Evolutionary conservation across 106 monocot species (phyloP).

Genomic region (Dioscorea alata): DNA sequence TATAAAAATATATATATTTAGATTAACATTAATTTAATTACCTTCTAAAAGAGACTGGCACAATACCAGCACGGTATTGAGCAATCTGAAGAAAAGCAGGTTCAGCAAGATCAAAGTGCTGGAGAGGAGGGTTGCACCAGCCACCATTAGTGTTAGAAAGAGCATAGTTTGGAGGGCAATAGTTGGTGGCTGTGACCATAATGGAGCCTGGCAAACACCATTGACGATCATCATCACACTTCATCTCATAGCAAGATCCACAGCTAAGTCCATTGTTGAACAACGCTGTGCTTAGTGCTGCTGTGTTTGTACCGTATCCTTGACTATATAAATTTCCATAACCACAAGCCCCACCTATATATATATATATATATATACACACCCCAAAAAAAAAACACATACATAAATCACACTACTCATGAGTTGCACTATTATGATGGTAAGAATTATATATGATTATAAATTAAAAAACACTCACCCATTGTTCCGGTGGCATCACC

Average conservation of each 20-base stretch:
- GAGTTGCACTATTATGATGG: too few species aligned
- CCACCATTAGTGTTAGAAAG: not conserved
- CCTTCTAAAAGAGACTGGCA: not conserved
- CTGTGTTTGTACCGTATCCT: conserved; percentile 27
- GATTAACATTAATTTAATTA: not conserved
- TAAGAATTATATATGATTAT: too few species aligned
- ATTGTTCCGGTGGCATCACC: conserved; percentile 24
- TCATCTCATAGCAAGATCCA: conserved; percentile 23
- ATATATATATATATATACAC: not conserved
- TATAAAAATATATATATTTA: too few species aligned
- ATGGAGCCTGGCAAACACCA: not conserved
- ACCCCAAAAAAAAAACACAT: too few species aligned
- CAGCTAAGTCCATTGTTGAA: conserved; percentile 27
- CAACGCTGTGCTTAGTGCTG: conserved; percentile 20
- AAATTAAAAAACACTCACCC: conserved; percentile 15
- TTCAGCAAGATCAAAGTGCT: not conserved
- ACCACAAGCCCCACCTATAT: conserved; percentile 30
- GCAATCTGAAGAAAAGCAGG: conserved; percentile 1
- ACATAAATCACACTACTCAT: too few species aligned
- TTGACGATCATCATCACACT: conserved; percentile 5
- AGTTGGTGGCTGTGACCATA: conserved; percentile 3
- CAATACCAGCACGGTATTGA: not conserved
- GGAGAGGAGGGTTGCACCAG: not conserved
- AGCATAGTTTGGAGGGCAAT: not conserved
- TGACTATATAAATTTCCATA: conserved; percentile 22